Conservation (phyloP, 768 basidiomycete genomes). For the Tricholoma furcatifolium region DNA sequence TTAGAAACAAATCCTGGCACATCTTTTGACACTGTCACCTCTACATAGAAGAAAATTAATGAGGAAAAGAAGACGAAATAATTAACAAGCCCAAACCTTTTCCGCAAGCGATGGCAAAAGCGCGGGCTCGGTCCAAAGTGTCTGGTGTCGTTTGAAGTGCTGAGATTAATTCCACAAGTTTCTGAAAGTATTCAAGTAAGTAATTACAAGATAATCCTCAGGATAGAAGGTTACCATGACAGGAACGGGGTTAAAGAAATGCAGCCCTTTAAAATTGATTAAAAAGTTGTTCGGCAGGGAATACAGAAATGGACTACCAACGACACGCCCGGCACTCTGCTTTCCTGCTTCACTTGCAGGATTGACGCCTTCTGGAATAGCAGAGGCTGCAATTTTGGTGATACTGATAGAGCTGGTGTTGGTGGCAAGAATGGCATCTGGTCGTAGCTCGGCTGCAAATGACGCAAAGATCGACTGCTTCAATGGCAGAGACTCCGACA, state of each 20-base stretch:
- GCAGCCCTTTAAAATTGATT: constrained; percentile 53
- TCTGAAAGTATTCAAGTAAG: constrained; percentile 37
- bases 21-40: constrained; percentile 88
- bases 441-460: constrained; percentile 65
- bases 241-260: constrained; percentile 97
- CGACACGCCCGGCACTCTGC: constrained; percentile 69
- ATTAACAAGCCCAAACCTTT: constrained; percentile 57
- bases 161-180: constrained; percentile 93
- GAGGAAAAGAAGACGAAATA: background rate
- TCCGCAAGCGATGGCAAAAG: constrained; percentile 85
- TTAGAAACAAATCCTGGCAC: constrained; percentile 97
- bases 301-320: constrained; percentile 49
- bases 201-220: background rate
- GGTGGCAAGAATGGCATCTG: constrained; percentile 79
- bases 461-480: constrained; percentile 77
- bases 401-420: constrained; percentile 96
- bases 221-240: constrained; percentile 68
- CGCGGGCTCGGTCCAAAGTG: constrained; percentile 71
- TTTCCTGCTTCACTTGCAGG: constrained; percentile 65
- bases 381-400: constrained; percentile 87
- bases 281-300: background rate
- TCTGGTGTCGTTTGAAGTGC: constrained; percentile 85
- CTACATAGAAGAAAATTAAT: constrained; percentile 34
- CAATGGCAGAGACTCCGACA: constrained; percentile 77
- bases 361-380: constrained; percentile 55